A percentile compares a stretch with the other conserved stretches of the same genome.
phyloP scores from a whole-genome alignment of 2,329 filamentous ascomycete genomes.

The Scedosporium apiospermum region DNA sequence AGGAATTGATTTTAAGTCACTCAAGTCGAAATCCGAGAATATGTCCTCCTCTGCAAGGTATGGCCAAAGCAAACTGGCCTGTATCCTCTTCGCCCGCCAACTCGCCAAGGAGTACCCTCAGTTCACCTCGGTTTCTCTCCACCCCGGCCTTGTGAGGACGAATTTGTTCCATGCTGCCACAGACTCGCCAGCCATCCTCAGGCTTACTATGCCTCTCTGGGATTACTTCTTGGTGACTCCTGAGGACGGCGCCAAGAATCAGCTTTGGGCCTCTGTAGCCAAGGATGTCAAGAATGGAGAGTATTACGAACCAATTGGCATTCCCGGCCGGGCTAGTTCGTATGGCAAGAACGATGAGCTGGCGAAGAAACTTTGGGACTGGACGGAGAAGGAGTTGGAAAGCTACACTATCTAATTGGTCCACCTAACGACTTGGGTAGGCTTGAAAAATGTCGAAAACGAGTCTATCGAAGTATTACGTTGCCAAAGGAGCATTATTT shows the following conservation, averaged over 20 bases:
- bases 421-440: background rate
- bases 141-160: conserved; percentile 12
- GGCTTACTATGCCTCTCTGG: conserved; percentile 9
- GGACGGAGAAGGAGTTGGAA: conserved; percentile 23
- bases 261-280: conserved; percentile 32
- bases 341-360: conserved; percentile 17
- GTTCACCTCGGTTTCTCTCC: conserved; percentile 14
- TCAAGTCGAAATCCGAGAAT: conserved; percentile 14
- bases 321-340: conserved; percentile 13
- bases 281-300: conserved; percentile 21
- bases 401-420: background rate
- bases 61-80: conserved; percentile 21
- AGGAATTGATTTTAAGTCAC: conserved; percentile 19
- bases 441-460: background rate
- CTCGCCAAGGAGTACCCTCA: conserved; percentile 15
- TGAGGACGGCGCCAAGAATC: conserved; percentile 26
- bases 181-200: conserved; percentile 5
- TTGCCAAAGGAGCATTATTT: no score
- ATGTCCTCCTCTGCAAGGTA: conserved; percentile 16
- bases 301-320: conserved; percentile 23
- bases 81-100: conserved; percentile 18
- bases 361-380: conserved; percentile 23
- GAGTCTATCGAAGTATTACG: background rate
- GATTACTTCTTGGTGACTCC: conserved; percentile 14
- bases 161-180: conserved; percentile 9